Evolutionary conservation across 2,329 filamentous ascomycete species (phyloP).

Genomic region (Verticillium nonalfalfae): DNA sequence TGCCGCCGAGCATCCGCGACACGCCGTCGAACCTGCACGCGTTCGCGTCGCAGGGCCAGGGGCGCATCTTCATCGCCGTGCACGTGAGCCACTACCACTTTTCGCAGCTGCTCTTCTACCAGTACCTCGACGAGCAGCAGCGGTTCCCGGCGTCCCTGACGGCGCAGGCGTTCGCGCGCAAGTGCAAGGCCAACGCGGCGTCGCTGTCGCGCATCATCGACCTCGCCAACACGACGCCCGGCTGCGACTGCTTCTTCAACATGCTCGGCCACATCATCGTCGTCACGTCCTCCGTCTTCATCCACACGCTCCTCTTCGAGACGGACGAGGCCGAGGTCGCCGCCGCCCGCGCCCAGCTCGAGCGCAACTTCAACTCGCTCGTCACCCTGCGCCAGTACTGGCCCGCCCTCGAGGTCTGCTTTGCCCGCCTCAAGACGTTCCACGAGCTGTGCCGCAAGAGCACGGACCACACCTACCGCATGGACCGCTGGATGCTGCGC

Average conservation of each 20-base stretch:
- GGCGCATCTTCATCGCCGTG: conserved; percentile 34
- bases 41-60: conserved; percentile 29
- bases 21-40: conserved; percentile 28
- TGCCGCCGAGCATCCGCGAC: conserved; percentile 27
- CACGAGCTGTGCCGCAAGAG: conserved; percentile 31
- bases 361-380: conserved; percentile 38
- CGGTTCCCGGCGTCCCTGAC: conserved; percentile 16
- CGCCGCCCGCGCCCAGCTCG: conserved; percentile 26
- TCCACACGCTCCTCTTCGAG: conserved; percentile 37
- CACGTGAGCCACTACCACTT: conserved; percentile 41
- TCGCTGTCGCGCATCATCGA: conserved; percentile 32
- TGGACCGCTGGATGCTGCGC: conserved; percentile 35
- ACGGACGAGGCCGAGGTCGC: conserved; percentile 25
- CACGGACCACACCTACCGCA: conserved; percentile 27
- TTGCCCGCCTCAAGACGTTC: conserved; percentile 31
- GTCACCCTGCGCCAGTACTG: conserved; percentile 31
- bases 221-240: conserved; percentile 23
- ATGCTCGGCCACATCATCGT: conserved; percentile 40
- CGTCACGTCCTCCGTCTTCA: conserved; percentile 37
- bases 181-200: conserved; percentile 31
- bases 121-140: conserved; percentile 26
- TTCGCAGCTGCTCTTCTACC: conserved; percentile 39
- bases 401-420: conserved; percentile 29
- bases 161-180: conserved; percentile 22
- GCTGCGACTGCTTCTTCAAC: conserved; percentile 33